Percentiles rank a stretch among this genome's conserved stretches.
These are phyloP conservation scores for Pseudogymnoascus sp. DNA, from an alignment of 2,329 filamentous ascomycete species.

Conservation along the genomic window DNA sequence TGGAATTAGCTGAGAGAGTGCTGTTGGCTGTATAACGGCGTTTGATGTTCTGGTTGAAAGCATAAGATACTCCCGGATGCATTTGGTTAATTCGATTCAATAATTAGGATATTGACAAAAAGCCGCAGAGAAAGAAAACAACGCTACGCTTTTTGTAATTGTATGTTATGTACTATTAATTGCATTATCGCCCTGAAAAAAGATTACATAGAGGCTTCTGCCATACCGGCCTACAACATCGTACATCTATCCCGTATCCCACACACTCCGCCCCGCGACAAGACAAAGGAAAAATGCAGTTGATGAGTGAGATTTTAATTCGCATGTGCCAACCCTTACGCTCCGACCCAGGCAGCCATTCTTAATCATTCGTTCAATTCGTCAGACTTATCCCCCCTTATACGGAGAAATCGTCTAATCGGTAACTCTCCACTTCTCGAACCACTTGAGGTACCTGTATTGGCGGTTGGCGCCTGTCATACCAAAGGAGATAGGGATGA, in stretches of 20 bases:
- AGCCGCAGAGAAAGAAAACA: neutral
- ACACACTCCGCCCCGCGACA: neutral
- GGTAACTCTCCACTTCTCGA: conserved; percentile 61
- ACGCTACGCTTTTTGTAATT: neutral
- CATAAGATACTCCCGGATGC: conserved; percentile 2
- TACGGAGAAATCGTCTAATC: conserved; percentile 20
- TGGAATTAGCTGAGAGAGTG: neutral
- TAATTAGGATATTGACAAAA: neutral
- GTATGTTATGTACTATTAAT: conserved; percentile 1
- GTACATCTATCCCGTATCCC: neutral
- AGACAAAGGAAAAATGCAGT: conserved; percentile 1
- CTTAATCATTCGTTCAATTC: conserved; percentile 1
- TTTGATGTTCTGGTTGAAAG: conserved; percentile 3
- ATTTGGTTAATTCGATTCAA: conserved; percentile 5
- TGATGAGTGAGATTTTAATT: neutral
- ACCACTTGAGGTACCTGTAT: conserved; percentile 92
- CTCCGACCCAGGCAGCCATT: neutral
- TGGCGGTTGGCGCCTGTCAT: conserved; percentile 80
- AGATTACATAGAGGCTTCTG: neutral
- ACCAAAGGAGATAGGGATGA: conserved; percentile 91
- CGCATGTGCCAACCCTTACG: conserved; percentile 5
- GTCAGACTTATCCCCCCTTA: neutral
- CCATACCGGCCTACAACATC: conserved; percentile 1
- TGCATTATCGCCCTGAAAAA: neutral
- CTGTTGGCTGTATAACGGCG: conserved; percentile 2